Evolutionary conservation across 805 yeast genomes (phyloP), one percentile per base, ranked within the genome.

Genomic region (Saccharomycodes ludwigii): DNA sequence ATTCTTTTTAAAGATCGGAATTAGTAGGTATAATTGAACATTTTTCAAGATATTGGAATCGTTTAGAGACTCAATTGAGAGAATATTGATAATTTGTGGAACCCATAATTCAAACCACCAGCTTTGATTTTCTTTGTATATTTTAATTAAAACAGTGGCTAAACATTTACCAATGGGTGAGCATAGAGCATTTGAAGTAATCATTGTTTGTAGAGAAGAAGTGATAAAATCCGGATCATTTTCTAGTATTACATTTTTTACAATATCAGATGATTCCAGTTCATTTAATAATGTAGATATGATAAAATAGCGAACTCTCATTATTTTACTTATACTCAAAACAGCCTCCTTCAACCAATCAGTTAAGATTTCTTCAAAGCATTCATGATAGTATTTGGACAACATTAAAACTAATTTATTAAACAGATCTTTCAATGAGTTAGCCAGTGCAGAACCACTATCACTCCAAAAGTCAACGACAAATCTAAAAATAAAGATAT

Each of bases 401-500:
- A 67, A 31, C 15, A 73, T 57, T 2, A 43, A 38, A 8, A 76
- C 48, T 30, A 76, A 45, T 41, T 76, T 82, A 2, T 50, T 33
- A 29, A 83, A 66, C 28, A 84, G 46, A 20, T 73, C 80, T 33
- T 63, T 67, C 32, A 82, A 50, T 0, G 93, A 76, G 45, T 78
- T 81, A 5, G 77, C 72, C 18, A 81, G 50, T 0, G 93, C 75
- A 2, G 80, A 72, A 4, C 78, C 75, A 2, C 81, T 68, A 31
- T 76, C 81, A 32, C 71, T 72, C 74, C 85, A 75, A 48, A 69
- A 74, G 40, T 75, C 85, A 23, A 76, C 54, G 10, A 78, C 64
- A 48, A 68, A 78, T 16, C 59, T 59, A 43, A 71, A 70, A 2
- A 73, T 33, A 17, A 35, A 40, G 18, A 52, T 48, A 5, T 63